Evolutionary conservation across 164 flowering plant species (phyloP), one percentile per base, ranked within the genome.

Genomic region (Taxillus chinensis): DNA sequence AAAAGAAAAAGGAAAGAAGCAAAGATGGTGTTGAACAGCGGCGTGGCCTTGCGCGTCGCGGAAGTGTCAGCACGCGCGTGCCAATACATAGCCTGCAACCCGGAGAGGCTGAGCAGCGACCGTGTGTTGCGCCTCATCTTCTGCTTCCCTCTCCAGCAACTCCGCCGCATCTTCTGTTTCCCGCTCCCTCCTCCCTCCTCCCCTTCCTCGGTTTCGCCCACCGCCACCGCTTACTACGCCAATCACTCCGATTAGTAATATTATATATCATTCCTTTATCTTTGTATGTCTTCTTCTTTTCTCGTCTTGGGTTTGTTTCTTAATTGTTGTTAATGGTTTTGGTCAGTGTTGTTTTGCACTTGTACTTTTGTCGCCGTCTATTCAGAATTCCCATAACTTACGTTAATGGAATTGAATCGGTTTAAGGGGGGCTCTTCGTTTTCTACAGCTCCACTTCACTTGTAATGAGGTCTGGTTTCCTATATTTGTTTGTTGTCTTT

Each of bases 41-140:
- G 8, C 14, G 56, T 53, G 56, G 37, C 37, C 7, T 6, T n/a
- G 16, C 8, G 2, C 7, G 56, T 53, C 7, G 56, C 56, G 16
- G 37, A 14, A 1, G 16, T 13, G 13, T 53, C 56, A 53, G 56
- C 56, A n/a, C 16, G 3, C 14, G 7, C 13, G 56, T 53, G 56
- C 7, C 56, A 53, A 13, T 53, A 53, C 56, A 14, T 53, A n/a
- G 16, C 56, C 56, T 53, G 56, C 56, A 53, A 53, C 14, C 56
- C 56, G 16, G 56, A 53, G 37, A 7, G 16, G 7, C 37, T 53
- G 11, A 53, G 13, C 56, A 14, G 56, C 56, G 56, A 53, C 13
- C 56, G 37, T 8, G 56, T 53, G 16, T 13, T 53, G 56, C 37
- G 37, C 14, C 56, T 53, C 56, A 17, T 53, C 56, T 53, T 53